Conservation (phyloP, 306 rosid genomes). For the Begonia masoniana region DNA sequence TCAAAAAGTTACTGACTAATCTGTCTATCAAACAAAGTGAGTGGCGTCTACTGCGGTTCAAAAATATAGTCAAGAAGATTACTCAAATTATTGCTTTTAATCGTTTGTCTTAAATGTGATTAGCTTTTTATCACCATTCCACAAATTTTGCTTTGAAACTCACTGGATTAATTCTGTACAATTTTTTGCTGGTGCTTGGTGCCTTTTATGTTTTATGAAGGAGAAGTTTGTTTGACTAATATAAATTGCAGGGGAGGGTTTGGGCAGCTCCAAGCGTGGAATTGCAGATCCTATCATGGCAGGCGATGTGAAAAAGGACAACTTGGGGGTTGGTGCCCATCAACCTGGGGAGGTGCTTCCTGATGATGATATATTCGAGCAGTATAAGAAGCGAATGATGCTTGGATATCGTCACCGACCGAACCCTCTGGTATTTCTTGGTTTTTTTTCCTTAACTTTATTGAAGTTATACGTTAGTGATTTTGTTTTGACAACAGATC, state of each 20-base stretch:
- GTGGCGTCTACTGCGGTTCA: too few species aligned
- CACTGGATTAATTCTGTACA: background rate
- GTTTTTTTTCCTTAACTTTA: background rate
- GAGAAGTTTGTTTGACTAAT: conserved; percentile 11
- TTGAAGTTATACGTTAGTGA: background rate
- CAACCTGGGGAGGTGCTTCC: conserved; percentile 88
- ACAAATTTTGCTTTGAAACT: too few species aligned
- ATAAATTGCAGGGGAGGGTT: conserved; percentile 69
- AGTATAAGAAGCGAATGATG: conserved; percentile 99
- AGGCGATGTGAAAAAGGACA: conserved; percentile 68
- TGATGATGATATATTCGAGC: conserved; percentile 93
- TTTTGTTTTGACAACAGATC: background rate
- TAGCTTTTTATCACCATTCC: too few species aligned
- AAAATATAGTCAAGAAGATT: too few species aligned
- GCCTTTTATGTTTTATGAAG: background rate
- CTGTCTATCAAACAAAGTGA: too few species aligned
- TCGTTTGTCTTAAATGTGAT: too few species aligned
- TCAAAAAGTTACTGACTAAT: too few species aligned
- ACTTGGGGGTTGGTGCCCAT: conserved; percentile 96
- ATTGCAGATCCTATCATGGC: conserved; percentile 92
- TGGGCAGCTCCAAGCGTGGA: conserved; percentile 84
- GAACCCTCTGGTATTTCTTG: conserved; percentile 68
- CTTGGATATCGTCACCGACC: conserved; percentile 96
- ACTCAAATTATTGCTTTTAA: too few species aligned
- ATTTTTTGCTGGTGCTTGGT: background rate